Conservation (phyloP, 352 stramenopile genomes). For the Phytopythium ostracodes region DNA sequence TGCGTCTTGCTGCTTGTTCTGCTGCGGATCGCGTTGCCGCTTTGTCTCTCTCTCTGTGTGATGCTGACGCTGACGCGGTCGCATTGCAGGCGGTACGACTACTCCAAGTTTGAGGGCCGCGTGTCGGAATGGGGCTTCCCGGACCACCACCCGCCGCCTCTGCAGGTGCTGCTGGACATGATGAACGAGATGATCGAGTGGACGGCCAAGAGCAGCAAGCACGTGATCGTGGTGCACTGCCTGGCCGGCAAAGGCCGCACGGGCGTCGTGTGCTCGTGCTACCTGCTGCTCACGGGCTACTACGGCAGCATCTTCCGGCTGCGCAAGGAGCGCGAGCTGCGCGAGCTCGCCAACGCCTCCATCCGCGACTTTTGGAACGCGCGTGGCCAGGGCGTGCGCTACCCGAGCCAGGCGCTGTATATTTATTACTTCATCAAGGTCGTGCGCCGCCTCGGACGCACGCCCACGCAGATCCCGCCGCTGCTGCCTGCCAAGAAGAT, state of each 20-base stretch:
- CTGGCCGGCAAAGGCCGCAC: slow-evolving; percentile 77
- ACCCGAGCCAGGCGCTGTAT: slow-evolving; percentile 79
- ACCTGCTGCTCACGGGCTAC: slow-evolving; percentile 66
- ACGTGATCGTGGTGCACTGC: slow-evolving; percentile 81
- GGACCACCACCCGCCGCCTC: slow-evolving; percentile 73
- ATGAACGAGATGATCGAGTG: slow-evolving; percentile 85
- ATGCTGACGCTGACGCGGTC: slow-evolving; percentile 6
- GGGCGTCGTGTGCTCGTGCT: slow-evolving; percentile 81
- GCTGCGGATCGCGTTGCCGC: too few relatives aligned
- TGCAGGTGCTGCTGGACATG: slow-evolving; percentile 78
- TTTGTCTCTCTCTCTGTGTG: too few relatives aligned
- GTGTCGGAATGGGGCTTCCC: slow-evolving; percentile 78
- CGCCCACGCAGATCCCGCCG: slow-evolving; percentile 52
- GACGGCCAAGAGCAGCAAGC: slow-evolving; percentile 51
- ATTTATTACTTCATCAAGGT: slow-evolving; percentile 88
- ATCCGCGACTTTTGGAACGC: slow-evolving; percentile 77
- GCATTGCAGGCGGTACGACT: slow-evolving; percentile 46
- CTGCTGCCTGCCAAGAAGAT: slow-evolving; percentile 57
- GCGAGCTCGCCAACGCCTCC: slow-evolving; percentile 55
- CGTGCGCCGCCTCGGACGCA: slow-evolving; percentile 37
- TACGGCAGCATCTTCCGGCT: slow-evolving; percentile 72
- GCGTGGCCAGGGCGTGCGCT: slow-evolving; percentile 75
- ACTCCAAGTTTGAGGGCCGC: slow-evolving; percentile 61
- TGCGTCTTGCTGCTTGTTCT: slow-evolving; percentile 8
- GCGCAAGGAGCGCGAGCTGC: slow-evolving; percentile 56